Percentiles rank a stretch among this genome's conserved stretches.
Evolutionary conservation across 768 basidiomycete species (phyloP).

Genomic region (Hygrophorus pudorinus): DNA sequence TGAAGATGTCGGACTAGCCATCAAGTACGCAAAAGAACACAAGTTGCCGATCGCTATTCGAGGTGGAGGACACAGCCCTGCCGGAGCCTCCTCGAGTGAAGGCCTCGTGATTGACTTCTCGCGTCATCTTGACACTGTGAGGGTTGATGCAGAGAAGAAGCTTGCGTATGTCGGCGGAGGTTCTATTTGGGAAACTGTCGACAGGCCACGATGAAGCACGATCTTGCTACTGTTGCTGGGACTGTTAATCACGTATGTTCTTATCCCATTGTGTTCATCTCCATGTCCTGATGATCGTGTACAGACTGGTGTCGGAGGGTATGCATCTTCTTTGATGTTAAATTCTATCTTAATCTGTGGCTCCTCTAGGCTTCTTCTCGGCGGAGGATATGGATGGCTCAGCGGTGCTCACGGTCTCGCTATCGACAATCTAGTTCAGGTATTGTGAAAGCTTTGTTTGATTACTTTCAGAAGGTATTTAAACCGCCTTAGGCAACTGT

Average conservation of each 20-base stretch:
- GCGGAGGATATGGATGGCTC: constrained; percentile 48
- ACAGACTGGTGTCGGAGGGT: constrained; percentile 45
- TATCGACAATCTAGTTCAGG: constrained; percentile 37
- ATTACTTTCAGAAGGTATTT: not conserved
- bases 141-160: constrained; percentile 22
- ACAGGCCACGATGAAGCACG: constrained; percentile 26
- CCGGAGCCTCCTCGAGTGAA: constrained; percentile 27
- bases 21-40: constrained; percentile 18
- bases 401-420: constrained; percentile 32
- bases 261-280: no score
- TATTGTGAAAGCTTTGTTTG: constrained; percentile 7
- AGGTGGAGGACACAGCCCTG: constrained; percentile 28
- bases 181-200: constrained; percentile 28
- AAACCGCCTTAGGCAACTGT: constrained; percentile 25
- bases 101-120: constrained; percentile 34
- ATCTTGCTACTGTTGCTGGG: constrained; percentile 28
- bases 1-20: constrained; percentile 20
- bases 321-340: constrained; percentile 5
- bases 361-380: constrained; percentile 33
- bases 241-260: constrained; percentile 37
- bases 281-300: not conserved
- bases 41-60: constrained; percentile 22
- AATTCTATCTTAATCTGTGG: not conserved
- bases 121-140: constrained; percentile 18
- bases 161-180: constrained; percentile 30